Evolutionary conservation across 257 asterid genomes (phyloP).

Genomic region (Salvia miltiorrhiza): DNA sequence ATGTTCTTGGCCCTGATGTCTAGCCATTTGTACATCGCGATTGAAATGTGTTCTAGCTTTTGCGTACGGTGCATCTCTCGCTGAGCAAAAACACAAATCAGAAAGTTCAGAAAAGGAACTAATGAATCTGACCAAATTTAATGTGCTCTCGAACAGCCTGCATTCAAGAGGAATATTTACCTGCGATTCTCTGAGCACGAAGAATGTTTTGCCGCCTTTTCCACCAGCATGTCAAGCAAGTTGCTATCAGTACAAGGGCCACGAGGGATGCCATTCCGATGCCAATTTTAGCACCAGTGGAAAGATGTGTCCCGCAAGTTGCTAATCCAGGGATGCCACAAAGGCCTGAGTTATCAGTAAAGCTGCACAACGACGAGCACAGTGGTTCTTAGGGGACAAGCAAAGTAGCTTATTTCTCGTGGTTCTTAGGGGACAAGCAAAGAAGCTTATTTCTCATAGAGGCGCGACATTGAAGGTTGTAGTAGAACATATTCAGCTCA

Average conservation of each 20-base stretch:
- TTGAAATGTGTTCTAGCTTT: conserved; percentile 70
- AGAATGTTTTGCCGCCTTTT: conserved; percentile 88
- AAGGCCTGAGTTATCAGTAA: conserved; percentile 89
- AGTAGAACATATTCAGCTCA: background rate
- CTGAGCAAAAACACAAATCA: conserved; percentile 31
- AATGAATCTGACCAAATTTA: background rate
- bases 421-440: too few relatives aligned
- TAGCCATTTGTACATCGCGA: conserved; percentile 79
- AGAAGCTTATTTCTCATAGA: background rate
- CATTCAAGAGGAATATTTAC: conserved; percentile 29
- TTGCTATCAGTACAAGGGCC: conserved; percentile 48
- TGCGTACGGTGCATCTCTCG: conserved; percentile 96
- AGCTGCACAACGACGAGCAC: conserved; percentile 48
- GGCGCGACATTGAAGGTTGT: background rate
- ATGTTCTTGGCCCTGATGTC: conserved; percentile 60
- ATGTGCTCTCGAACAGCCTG: background rate
- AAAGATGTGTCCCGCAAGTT: conserved; percentile 77
- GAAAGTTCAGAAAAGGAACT: background rate
- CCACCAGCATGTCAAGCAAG: conserved; percentile 91
- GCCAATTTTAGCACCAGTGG: conserved; percentile 74
- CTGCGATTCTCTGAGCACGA: conserved; percentile 84
- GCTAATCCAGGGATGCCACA: conserved; percentile 93
- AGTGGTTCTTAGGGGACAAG: conserved; percentile 19
- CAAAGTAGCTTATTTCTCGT: background rate
- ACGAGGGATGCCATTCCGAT: conserved; percentile 57